Percentiles rank a stretch among this genome's conserved stretches.
Conservation (phyloP, 2,329 filamentous ascomycete genomes). For the Sporothrix curviconia region DNA sequence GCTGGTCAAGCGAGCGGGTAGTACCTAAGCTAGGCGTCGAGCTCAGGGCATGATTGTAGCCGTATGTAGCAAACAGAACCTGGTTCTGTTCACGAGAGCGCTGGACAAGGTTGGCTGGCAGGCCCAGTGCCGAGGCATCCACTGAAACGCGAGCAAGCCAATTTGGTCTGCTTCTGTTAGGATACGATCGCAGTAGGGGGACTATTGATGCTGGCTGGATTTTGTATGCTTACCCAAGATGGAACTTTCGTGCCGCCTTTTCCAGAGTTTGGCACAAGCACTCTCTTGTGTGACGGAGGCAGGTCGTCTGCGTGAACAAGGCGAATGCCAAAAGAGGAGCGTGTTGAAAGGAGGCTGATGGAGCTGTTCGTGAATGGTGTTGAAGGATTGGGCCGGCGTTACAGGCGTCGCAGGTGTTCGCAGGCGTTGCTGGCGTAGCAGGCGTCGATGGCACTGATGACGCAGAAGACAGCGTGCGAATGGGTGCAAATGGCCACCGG, state of each 20-base stretch:
- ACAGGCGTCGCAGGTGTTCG: conserved; percentile 36
- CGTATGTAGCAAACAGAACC: conserved; percentile 46
- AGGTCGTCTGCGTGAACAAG: conserved; percentile 44
- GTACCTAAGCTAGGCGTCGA: conserved; percentile 46
- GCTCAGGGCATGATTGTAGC: neutral
- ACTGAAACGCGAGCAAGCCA: conserved; percentile 41
- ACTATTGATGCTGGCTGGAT: neutral
- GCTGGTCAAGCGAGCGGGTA: conserved; percentile 55
- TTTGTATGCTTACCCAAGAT: conserved; percentile 30
- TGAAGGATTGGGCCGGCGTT: conserved; percentile 36
- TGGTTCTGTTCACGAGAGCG: conserved; percentile 55
- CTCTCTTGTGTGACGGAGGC: conserved; percentile 40
- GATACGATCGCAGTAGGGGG: neutral
- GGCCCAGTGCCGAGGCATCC: conserved; percentile 36
- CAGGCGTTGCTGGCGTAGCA: conserved; percentile 16
- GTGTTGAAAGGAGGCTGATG: conserved; percentile 13
- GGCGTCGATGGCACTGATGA: conserved; percentile 11
- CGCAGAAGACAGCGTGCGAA: conserved; percentile 23
- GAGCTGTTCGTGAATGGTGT: conserved; percentile 8
- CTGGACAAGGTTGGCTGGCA: conserved; percentile 47
- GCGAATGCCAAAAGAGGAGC: conserved; percentile 38
- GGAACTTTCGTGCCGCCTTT: conserved; percentile 47
- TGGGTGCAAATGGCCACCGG: conserved; percentile 5
- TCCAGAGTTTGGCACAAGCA: conserved; percentile 42
- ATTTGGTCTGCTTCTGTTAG: conserved; percentile 27